Percentiles rank a stretch among this genome's conserved stretches.
These are phyloP conservation scores for Microbotryum silenes-acaulis DNA, from an alignment of 1,284 basidiomycete species.

Conservation along the genomic window DNA sequence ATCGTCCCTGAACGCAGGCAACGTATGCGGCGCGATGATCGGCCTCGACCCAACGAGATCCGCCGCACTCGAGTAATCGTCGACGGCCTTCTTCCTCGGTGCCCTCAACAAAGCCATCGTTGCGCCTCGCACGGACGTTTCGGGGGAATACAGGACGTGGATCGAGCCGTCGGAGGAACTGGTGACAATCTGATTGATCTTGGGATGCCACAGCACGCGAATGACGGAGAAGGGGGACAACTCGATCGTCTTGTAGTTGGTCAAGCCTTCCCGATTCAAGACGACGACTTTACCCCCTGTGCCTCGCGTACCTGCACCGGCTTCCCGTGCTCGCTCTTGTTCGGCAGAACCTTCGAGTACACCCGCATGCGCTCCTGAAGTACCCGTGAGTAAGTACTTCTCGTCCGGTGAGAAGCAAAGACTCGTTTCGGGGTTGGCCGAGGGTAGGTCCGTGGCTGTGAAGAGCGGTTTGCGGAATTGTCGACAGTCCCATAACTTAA, in stretches of 20 bases:
- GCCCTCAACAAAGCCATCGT: slow-evolving; percentile 64
- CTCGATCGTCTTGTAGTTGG: slow-evolving; percentile 56
- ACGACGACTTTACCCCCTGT: slow-evolving; percentile 60
- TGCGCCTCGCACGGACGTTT: slow-evolving; percentile 79
- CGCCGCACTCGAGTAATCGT: slow-evolving; percentile 53
- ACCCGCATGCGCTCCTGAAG: slow-evolving; percentile 40
- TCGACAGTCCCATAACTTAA: slow-evolving; percentile 95
- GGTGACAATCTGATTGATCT: slow-evolving; percentile 86
- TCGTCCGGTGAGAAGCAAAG: slow-evolving; percentile 89
- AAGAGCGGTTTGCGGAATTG: slow-evolving; percentile 77
- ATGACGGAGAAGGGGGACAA: slow-evolving; percentile 65
- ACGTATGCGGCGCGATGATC: slow-evolving; percentile 80
- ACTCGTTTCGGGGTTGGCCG: slow-evolving; percentile 81
- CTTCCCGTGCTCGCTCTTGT: slow-evolving; percentile 54
- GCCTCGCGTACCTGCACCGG: background rate
- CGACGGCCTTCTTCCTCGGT: slow-evolving; percentile 61
- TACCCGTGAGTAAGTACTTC: slow-evolving; percentile 72
- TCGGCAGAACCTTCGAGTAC: slow-evolving; percentile 41
- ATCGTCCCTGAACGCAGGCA: slow-evolving; percentile 83
- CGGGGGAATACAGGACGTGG: slow-evolving; percentile 80
- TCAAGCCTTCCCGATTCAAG: slow-evolving; percentile 40
- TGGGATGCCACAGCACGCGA: slow-evolving; percentile 85
- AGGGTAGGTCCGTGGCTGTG: slow-evolving; percentile 55
- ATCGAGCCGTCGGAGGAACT: slow-evolving; percentile 81
- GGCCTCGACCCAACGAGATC: slow-evolving; percentile 42